A percentile compares a stretch with the other conserved stretches of the same genome.
phyloP scores from a whole-genome alignment of 1,139 yeast species.

The Pichia sp. region DNA sequence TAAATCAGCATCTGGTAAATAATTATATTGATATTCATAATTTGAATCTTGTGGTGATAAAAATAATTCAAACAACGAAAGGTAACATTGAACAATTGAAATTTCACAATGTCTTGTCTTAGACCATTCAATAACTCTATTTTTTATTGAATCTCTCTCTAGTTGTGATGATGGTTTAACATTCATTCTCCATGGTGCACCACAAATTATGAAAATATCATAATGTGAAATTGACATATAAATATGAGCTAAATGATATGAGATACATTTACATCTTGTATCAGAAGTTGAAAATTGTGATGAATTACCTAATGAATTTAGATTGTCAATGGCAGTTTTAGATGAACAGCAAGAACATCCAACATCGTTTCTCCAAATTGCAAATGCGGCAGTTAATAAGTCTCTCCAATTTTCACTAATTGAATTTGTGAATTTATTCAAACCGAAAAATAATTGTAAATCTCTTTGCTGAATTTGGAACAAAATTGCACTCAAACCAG shows the following conservation, averaged over 20 bases:
- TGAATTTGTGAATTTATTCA: constrained; percentile 35
- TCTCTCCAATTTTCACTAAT: constrained; percentile 47
- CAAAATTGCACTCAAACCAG: constrained; percentile 65
- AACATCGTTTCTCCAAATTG: constrained; percentile 33
- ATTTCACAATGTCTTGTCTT: constrained; percentile 36
- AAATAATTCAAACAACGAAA: constrained; percentile 57
- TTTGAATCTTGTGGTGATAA: constrained; percentile 40
- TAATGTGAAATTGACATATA: constrained; percentile 65
- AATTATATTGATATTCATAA: constrained; percentile 30
- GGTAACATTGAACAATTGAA: constrained; percentile 57
- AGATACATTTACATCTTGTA: constrained; percentile 48
- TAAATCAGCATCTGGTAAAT: constrained; percentile 28
- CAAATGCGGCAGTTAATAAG: constrained; percentile 53
- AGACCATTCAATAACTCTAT: constrained; percentile 50
- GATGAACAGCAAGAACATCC: constrained; percentile 30
- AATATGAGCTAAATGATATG: constrained; percentile 69
- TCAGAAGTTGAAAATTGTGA: constrained; percentile 30
- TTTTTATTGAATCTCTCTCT: constrained; percentile 48
- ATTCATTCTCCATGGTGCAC: constrained; percentile 78
- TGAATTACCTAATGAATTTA: constrained; percentile 24
- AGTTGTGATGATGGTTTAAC: constrained; percentile 47
- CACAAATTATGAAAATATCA: constrained; percentile 73
- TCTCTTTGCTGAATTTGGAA: constrained; percentile 73
- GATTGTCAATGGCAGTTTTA: constrained; percentile 31
- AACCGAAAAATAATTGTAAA: constrained; percentile 36